Evolutionary conservation across 495 filamentous ascomycete species (phyloP).

Genomic region (Pseudomonodictys pantanalensis): DNA sequence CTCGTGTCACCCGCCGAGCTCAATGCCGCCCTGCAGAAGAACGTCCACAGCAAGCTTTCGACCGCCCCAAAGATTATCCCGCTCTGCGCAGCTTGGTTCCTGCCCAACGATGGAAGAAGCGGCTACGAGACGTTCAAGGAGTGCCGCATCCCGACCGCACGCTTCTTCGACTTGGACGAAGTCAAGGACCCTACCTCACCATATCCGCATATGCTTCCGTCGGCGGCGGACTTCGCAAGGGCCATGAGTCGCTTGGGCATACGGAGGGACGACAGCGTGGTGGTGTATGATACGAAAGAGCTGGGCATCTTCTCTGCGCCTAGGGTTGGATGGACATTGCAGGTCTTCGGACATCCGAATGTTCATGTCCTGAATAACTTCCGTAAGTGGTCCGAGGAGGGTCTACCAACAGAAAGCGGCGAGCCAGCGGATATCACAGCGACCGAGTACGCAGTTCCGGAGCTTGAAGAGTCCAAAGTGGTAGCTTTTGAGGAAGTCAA

Average conservation of each 20-base stretch:
- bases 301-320: slow-evolving; percentile 92
- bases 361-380: slow-evolving; percentile 96
- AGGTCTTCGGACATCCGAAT: slow-evolving; percentile 82
- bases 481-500: slow-evolving; percentile 77
- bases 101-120: slow-evolving; percentile 84
- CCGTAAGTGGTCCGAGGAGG: slow-evolving; percentile 79
- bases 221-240: slow-evolving; percentile 70
- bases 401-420: slow-evolving; percentile 74
- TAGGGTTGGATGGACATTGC: slow-evolving; percentile 87
- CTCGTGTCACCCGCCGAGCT: slow-evolving; percentile 83
- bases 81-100: slow-evolving; percentile 90
- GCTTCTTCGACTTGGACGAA: slow-evolving; percentile 96
- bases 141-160: slow-evolving; percentile 75
- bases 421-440: slow-evolving; percentile 50
- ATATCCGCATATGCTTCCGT: slow-evolving; percentile 97
- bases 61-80: slow-evolving; percentile 79
- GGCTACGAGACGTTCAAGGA: slow-evolving; percentile 73
- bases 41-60: slow-evolving; percentile 67
- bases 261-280: slow-evolving; percentile 76
- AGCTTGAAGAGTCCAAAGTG: slow-evolving; percentile 54
- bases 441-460: slow-evolving; percentile 56
- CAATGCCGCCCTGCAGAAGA: slow-evolving; percentile 70
- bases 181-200: slow-evolving; percentile 82
- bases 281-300: slow-evolving; percentile 88
- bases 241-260: slow-evolving; percentile 90